A percentile compares a stretch with the other conserved stretches of the same genome.
Evolutionary conservation across 1,284 basidiomycete species (phyloP).

Genomic region (Heterobasidion occidentale): DNA sequence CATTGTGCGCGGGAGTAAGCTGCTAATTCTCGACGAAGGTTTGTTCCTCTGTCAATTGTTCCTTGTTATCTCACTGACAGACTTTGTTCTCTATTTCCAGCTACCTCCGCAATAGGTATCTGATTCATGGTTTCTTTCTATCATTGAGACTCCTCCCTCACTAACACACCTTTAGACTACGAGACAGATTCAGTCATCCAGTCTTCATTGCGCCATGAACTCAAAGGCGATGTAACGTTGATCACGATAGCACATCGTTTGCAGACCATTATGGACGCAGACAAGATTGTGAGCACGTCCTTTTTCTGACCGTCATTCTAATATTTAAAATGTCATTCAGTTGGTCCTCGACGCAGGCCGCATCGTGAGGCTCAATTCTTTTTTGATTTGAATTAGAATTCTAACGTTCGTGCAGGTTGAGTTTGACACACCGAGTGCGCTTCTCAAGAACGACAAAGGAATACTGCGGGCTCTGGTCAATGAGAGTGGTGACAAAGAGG

Average conservation of each 20-base stretch:
- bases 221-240: slow-evolving; percentile 47
- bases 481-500: slow-evolving; percentile 45
- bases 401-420: slow-evolving; percentile 32
- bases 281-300: slow-evolving; percentile 25
- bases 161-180: slow-evolving; percentile 31
- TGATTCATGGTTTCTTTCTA: no score
- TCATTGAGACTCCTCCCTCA: background rate
- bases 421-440: slow-evolving; percentile 50
- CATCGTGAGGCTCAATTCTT: slow-evolving; percentile 15
- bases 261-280: slow-evolving; percentile 63
- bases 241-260: slow-evolving; percentile 64
- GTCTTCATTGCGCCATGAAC: slow-evolving; percentile 42
- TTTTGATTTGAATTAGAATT: background rate
- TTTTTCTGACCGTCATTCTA: no score
- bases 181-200: slow-evolving; percentile 55
- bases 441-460: slow-evolving; percentile 46
- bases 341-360: slow-evolving; percentile 32
- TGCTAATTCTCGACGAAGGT: slow-evolving; percentile 58
- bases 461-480: slow-evolving; percentile 52
- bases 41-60: no score
- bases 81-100: slow-evolving; percentile 1
- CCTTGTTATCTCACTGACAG: no score
- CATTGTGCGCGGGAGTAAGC: slow-evolving; percentile 47
- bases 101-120: slow-evolving; percentile 23
- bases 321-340: slow-evolving; percentile 9